Evolutionary conservation across 257 asterid species (phyloP).

Genomic region (Solanum arcanum): DNA sequence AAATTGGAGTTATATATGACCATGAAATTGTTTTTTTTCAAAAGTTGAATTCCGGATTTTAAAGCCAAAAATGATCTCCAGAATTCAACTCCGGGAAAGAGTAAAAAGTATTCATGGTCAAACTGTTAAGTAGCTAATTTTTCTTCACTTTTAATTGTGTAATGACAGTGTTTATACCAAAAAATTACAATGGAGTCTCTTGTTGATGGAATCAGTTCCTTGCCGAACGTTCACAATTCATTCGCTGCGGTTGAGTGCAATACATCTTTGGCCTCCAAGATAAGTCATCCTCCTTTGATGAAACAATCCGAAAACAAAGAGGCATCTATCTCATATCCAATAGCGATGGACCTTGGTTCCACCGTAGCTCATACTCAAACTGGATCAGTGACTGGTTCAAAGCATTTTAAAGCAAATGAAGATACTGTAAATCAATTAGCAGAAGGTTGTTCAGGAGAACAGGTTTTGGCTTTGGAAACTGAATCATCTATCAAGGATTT

Average conservation of each 20-base stretch:
- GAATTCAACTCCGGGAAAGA: neutral
- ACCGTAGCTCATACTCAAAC: conserved; percentile 14
- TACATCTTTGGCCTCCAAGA: conserved; percentile 24
- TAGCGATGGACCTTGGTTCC: conserved; percentile 20
- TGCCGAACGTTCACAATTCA: conserved; percentile 35
- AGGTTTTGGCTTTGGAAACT: neutral
- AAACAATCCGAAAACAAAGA: conserved; percentile 29
- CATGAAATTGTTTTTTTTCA: neutral
- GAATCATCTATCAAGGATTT: conserved; percentile 12
- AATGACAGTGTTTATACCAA: conserved; percentile 26
- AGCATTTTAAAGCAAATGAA: conserved; percentile 13
- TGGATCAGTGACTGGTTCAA: conserved; percentile 20
- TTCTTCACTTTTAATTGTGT: conserved; percentile 8
- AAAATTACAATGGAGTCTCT: conserved; percentile 45
- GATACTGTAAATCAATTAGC: conserved; percentile 9
- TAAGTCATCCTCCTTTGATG: conserved; percentile 35
- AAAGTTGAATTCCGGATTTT: neutral
- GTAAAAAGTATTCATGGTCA: neutral
- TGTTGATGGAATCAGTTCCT: conserved; percentile 48
- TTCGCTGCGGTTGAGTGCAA: conserved; percentile 16
- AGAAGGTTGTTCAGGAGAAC: conserved; percentile 11
- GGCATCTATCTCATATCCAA: conserved; percentile 22
- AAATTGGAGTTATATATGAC: neutral
- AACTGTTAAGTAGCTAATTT: conserved; percentile 1
- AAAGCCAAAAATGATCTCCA: neutral